Conservation (phyloP, 768 basidiomycete genomes). For the Cyclocybe cylindracea region DNA sequence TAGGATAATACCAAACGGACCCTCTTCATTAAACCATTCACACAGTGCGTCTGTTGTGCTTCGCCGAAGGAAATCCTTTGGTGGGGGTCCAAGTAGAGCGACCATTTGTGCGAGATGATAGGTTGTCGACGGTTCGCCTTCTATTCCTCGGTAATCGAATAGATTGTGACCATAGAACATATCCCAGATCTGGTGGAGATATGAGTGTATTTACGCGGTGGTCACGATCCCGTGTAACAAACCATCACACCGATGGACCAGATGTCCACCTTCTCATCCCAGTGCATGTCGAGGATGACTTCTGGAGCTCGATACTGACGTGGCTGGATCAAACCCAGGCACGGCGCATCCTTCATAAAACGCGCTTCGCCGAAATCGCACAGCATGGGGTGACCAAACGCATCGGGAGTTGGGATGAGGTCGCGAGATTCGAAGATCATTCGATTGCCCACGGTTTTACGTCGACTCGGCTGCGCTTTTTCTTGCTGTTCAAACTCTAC, state of each 20-base stretch:
- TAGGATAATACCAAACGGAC: too few species aligned
- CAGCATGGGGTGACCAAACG: conserved; percentile 2
- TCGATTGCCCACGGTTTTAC: conserved; percentile 14
- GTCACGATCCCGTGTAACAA: not conserved
- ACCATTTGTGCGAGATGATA: too few species aligned
- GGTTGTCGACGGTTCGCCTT: too few species aligned
- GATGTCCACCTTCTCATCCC: conserved; percentile 9
- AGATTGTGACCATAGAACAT: too few species aligned
- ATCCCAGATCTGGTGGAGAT: too few species aligned
- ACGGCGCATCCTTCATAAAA: not conserved
- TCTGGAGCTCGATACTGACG: conserved; percentile 12
- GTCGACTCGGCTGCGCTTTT: conserved; percentile 4
- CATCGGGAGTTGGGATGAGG: not conserved
- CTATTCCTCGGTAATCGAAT: too few species aligned
- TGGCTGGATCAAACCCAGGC: not conserved
- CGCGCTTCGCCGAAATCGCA: conserved; percentile 14
- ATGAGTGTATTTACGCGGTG: too few species aligned
- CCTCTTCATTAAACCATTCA: too few species aligned
- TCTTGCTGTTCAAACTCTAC: conserved; percentile 13
- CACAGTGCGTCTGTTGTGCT: too few species aligned
- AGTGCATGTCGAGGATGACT: conserved; percentile 14
- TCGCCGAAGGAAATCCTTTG: too few species aligned
- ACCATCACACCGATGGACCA: conserved; percentile 16
- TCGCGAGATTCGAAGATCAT: conserved; percentile 9
- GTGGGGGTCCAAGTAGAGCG: too few species aligned